Evolutionary conservation across 345 rosid genomes (phyloP).

Genomic region (Draba incana): DNA sequence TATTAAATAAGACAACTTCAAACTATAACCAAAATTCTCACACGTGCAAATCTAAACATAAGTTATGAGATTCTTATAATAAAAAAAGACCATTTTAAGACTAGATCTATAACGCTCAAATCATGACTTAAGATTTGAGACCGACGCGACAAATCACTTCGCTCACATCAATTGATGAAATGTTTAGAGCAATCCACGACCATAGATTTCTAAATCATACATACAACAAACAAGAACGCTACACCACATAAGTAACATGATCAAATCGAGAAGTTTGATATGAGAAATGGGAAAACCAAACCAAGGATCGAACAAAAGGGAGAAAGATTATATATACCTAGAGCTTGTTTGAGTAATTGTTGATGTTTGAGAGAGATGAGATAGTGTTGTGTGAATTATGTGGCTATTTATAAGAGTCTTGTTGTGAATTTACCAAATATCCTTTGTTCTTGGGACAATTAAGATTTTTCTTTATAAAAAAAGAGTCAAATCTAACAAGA

Average conservation of each 20-base stretch:
- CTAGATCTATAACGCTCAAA: not conserved
- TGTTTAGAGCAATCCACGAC: not conserved
- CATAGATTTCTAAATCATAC: not conserved
- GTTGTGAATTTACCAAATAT: not conserved
- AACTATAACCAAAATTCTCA: too few relatives aligned
- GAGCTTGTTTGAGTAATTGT: not conserved
- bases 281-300: not conserved
- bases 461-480: not conserved
- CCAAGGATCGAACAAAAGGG: not conserved
- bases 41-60: too few relatives aligned
- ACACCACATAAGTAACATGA: not conserved
- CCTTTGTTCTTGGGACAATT: not conserved
- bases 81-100: too few relatives aligned
- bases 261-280: not conserved
- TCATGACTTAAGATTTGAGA: not conserved
- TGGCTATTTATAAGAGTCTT: conserved; percentile 19
- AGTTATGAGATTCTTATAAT: too few relatives aligned
- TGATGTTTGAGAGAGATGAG: not conserved
- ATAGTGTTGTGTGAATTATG: conserved; percentile 10
- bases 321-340: conserved; percentile 12
- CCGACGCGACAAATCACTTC: not conserved
- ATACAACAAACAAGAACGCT: not conserved
- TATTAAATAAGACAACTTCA: too few relatives aligned
- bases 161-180: not conserved
- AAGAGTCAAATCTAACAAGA: not conserved